phyloP scores from a whole-genome alignment of 1,284 basidiomycete species.

The Thecaphora frezii region DNA sequence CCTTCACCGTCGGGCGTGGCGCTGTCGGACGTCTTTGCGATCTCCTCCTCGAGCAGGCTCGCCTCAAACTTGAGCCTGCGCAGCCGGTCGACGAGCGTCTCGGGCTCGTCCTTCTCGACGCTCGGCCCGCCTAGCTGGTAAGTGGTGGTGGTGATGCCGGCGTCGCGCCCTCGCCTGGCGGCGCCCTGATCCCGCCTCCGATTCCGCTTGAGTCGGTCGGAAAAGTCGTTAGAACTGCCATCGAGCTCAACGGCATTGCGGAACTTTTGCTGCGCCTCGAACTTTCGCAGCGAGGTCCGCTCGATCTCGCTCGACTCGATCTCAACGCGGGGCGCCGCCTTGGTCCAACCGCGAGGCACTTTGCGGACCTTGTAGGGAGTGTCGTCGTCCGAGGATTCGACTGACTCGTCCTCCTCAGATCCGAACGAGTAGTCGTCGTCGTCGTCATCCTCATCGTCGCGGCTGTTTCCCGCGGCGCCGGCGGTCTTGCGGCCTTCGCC shows the following conservation, averaged over 20 bases:
- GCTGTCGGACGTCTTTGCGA: background rate
- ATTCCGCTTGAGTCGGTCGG: conserved; percentile 9
- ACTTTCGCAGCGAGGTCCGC: conserved; percentile 7
- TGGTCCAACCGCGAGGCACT: background rate
- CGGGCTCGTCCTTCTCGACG: background rate
- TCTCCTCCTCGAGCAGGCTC: conserved; percentile 28
- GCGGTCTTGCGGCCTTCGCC: background rate
- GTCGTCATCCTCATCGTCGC: conserved; percentile 1
- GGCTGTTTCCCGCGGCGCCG: conserved; percentile 9
- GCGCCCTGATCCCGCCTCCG: background rate
- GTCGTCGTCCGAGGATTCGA: background rate
- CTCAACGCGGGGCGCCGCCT: conserved; percentile 17
- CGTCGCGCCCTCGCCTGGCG: conserved; percentile 9
- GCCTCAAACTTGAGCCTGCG: conserved; percentile 32
- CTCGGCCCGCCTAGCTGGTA: conserved; percentile 10
- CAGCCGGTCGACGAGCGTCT: conserved; percentile 23
- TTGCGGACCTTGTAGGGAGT: background rate
- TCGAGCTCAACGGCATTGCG: conserved; percentile 17
- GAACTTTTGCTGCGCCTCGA: conserved; percentile 24
- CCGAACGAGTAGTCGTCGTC: conserved; percentile 9
- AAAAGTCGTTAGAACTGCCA: conserved; percentile 10
- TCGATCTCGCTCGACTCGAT: conserved; percentile 22
- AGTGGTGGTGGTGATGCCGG: conserved; percentile 27
- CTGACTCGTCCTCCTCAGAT: background rate
- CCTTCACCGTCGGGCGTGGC: too few relatives aligned